phyloP scores from a whole-genome alignment of 805 yeast species.

The Ogataea nonfermentans region DNA sequence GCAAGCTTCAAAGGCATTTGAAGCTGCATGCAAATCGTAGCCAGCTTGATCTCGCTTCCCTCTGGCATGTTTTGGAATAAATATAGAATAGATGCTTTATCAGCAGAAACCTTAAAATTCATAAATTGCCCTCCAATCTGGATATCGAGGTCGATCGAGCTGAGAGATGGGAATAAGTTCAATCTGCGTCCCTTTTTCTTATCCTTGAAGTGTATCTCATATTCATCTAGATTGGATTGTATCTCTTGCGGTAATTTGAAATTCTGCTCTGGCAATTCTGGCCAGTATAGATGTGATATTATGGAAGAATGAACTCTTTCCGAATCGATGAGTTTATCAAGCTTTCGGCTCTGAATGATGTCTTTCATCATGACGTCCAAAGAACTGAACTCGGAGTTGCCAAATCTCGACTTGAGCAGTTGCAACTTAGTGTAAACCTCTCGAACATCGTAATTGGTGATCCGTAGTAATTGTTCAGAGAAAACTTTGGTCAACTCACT shows the following conservation, averaged over 20 bases:
- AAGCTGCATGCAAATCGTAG: conserved; percentile 37
- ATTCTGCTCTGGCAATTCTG: conserved; percentile 44
- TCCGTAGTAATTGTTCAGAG: conserved; percentile 51
- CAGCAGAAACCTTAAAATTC: conserved; percentile 57
- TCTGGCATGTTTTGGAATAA: conserved; percentile 27
- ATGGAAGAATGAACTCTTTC: conserved; percentile 52
- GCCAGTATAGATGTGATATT: conserved; percentile 84
- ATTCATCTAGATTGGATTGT: conserved; percentile 40
- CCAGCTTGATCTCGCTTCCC: conserved; percentile 27
- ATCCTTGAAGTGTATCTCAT: conserved; percentile 38
- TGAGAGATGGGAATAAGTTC: conserved; percentile 54
- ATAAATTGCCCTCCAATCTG: conserved; percentile 43
- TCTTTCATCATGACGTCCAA: conserved; percentile 86
- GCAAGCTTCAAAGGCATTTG: conserved; percentile 44
- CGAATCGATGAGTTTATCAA: conserved; percentile 38
- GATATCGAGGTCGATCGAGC: conserved; percentile 60
- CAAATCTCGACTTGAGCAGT: conserved; percentile 61
- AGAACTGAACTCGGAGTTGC: conserved; percentile 60
- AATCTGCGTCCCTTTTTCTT: conserved; percentile 59
- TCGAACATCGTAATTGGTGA: conserved; percentile 39
- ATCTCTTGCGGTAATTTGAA: conserved; percentile 51
- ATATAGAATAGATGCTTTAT: conserved; percentile 58
- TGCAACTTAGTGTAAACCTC: conserved; percentile 45
- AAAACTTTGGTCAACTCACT: conserved; percentile 62
- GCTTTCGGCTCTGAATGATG: conserved; percentile 51